Base-by-base conservation (phyloP, 371 early-diverging fungal species). In the Lichtheimia ramosa region DNA sequence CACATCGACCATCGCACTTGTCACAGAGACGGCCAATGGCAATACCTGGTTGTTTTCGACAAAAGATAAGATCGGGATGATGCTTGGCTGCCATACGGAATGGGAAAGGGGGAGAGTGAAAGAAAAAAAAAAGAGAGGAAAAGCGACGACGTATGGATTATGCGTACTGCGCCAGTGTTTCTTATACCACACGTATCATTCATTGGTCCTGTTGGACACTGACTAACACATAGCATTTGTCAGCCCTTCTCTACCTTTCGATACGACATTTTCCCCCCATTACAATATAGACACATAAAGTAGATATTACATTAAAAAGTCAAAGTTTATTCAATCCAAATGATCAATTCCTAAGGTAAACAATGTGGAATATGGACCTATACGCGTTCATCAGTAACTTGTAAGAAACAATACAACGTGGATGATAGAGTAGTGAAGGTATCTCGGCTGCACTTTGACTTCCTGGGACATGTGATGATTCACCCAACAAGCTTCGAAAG, bases 11-110 rank as follows among this genome's bases (percentile, higher is more conserved):
- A 73, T 97, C 98, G 74, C 91, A 89, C 64, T 93, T 94, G 60
- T 96, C 96, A 75, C 97, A 97, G 18, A 96, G 74, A 57, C 95
- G 87, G n/a, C 97, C 97, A 67, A 97, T 92, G 48, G 96, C 94
- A 59, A 96, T 96, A 48, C 98, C 97, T 16, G 97, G 89, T 65
- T 95, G 92, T 71, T 95, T 96, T 46, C 98, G 86, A 76, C 98
- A 97, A 77, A 95, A 92, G 71, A 97, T 93, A 48, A 97, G 86
- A 83, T 96, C 97, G 28, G 92, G 92, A 71, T 93, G 94, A 81
- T 93, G 95, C 62, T 88, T 89, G 50, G 94, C 91, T 92, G 92
- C 91, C 20, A 43, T n/a, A 6, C 1, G 3, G 43, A 3, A n/a
- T 43, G 43, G 2, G 43, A 3, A 18, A 43, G 10, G 16, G 15